Evolutionary conservation across 495 filamentous ascomycete species (phyloP), one percentile per base, ranked within the genome.

Genomic region (Penicillium mononematosum): DNA sequence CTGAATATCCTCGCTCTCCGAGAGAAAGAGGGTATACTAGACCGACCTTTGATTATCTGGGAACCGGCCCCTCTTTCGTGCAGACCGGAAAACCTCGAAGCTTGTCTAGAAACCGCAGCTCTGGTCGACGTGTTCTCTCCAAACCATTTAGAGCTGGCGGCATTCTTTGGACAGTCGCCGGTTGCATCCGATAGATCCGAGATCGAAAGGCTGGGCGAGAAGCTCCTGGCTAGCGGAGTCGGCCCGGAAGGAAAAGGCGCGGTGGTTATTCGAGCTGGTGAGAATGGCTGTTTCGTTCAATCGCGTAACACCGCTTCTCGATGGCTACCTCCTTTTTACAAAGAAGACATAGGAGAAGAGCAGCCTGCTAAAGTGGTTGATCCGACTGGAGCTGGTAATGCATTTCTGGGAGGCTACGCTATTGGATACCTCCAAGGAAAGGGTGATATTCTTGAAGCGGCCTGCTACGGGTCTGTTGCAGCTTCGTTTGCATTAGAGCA

Each of bases 401-500:
- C 72, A 2, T 75, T 73, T 45, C 54, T 75, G 12, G 70, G 73
- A n/a, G 68, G 61, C 1, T 73, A 59, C 56, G 61, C 65, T n/a
- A 55, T 73, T 25, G 71, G 66, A 6, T 62, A 68, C 47, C 45
- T 63, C 25, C 48, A 60, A 41, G 69, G 61, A 9, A 41, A 41
- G 24, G 50, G 52, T 31, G 17, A 56, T 53, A 16, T 61, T 19
- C 25, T 62, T 14, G 27, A 65, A 27, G 73, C 73, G 20, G 63
- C 66, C 34, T 66, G 61, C 41, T 66, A 65, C 46, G 73, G 68
- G 10, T 32, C 61, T 32, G 70, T 75, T 20, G 67, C 59, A 5
- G 64, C 73, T 16, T 75, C 71, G 6, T 75, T 70, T 58, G 66
- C 68, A 0, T 48, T 75, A 5, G 74, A 75, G 52, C 74, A 76